These are phyloP conservation scores for Aspergillus sp. DNA, from an alignment of 2,329 filamentous ascomycete genomes.

Conservation along the genomic window DNA sequence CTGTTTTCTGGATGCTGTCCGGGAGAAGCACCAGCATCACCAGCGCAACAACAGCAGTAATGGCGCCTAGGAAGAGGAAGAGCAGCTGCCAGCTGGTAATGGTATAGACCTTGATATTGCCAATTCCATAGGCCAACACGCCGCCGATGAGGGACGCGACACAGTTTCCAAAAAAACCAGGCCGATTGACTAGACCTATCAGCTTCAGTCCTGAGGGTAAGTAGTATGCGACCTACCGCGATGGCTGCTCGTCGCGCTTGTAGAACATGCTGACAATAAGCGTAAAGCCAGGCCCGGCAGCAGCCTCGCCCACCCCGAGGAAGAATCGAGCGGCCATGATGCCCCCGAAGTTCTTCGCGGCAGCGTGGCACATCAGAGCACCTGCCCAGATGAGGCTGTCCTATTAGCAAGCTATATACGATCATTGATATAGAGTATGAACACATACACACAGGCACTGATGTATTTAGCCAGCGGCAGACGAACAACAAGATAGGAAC, in stretches of 20 bases:
- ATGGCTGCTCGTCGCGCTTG: slow-evolving; percentile 33
- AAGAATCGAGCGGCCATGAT: slow-evolving; percentile 4
- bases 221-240: too few relatives aligned
- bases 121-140: slow-evolving; percentile 31
- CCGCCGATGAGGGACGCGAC: slow-evolving; percentile 30
- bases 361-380: slow-evolving; percentile 33
- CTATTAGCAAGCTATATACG: slow-evolving; percentile 29
- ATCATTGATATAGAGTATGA: too few relatives aligned
- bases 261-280: slow-evolving; percentile 41
- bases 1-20: slow-evolving; percentile 38
- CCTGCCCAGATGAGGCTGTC: slow-evolving; percentile 32
- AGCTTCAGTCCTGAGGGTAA: too few relatives aligned
- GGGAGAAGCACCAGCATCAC: slow-evolving; percentile 24
- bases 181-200: slow-evolving; percentile 26
- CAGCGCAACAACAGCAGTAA: slow-evolving; percentile 24
- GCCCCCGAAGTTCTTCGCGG: slow-evolving; percentile 17
- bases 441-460: slow-evolving; percentile 32
- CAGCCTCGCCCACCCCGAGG: slow-evolving; percentile 25
- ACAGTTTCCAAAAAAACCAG: slow-evolving; percentile 37
- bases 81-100: slow-evolving; percentile 31
- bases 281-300: slow-evolving; percentile 25
- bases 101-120: slow-evolving; percentile 19
- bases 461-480: slow-evolving; percentile 31
- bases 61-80: slow-evolving; percentile 32
- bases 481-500: slow-evolving; percentile 38